Evolutionary conservation across 257 asterid species (phyloP).

Genomic region (Asclepias syriaca): DNA sequence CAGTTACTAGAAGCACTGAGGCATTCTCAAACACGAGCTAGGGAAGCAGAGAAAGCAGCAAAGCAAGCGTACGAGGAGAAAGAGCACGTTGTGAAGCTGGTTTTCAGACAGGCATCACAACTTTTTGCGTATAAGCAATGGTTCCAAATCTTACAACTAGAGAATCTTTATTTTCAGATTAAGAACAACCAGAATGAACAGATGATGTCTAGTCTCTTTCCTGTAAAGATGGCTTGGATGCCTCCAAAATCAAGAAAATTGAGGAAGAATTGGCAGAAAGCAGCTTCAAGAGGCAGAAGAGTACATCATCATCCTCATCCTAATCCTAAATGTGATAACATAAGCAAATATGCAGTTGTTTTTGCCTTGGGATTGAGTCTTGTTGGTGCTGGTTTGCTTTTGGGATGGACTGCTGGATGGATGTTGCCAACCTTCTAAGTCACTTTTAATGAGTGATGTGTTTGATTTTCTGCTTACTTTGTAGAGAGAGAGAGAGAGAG

Average conservation of each 20-base stretch:
- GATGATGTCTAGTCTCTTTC: conserved; percentile 31
- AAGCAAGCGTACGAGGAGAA: conserved; percentile 61
- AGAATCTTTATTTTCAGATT: conserved; percentile 54
- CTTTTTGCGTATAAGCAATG: conserved; percentile 85
- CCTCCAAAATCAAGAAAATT: conserved; percentile 35
- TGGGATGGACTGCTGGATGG: conserved; percentile 80
- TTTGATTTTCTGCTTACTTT: conserved; percentile 9
- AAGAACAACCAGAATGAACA: conserved; percentile 40
- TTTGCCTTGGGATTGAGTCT: conserved; percentile 78
- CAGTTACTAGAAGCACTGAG: conserved; percentile 68
- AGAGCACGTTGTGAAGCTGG: conserved; percentile 62
- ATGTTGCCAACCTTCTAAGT: conserved; percentile 57
- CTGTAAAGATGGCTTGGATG: conserved; percentile 31
- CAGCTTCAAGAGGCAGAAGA: conserved; percentile 27
- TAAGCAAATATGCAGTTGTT: conserved; percentile 47
- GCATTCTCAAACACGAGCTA: conserved; percentile 93
- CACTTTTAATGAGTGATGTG: conserved; percentile 7
- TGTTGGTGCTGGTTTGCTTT: conserved; percentile 78
- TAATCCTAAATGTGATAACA: conserved; percentile 16
- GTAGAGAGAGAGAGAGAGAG: neutral
- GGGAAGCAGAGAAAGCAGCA: conserved; percentile 86
- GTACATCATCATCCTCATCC: neutral
- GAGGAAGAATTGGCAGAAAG: conserved; percentile 35
- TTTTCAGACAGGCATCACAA: conserved; percentile 78
- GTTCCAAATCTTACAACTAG: conserved; percentile 78